A percentile compares a stretch with the other conserved stretches of the same genome.
Evolutionary conservation across 2,329 filamentous ascomycete species (phyloP).

Genomic region (Paraconiothyrium sp.): DNA sequence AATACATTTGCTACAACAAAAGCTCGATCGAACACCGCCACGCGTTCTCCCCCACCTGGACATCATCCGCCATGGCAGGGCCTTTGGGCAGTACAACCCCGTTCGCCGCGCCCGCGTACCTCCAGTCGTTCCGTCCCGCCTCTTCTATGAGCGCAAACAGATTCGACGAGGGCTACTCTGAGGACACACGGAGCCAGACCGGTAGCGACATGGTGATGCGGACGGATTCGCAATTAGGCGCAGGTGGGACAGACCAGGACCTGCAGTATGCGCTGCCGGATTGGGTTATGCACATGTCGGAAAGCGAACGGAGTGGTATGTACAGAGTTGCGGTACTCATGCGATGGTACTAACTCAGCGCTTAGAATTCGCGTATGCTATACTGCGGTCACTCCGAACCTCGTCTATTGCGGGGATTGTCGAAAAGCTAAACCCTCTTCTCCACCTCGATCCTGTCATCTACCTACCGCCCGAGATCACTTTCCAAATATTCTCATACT

Average conservation of each 20-base stretch:
- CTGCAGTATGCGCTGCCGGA: constrained; percentile 57
- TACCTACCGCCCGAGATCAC: constrained; percentile 91
- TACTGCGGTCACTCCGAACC: constrained; percentile 81
- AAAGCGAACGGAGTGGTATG: constrained; percentile 65
- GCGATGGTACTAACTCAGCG: background rate
- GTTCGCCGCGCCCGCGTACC: constrained; percentile 45
- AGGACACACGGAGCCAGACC: constrained; percentile 68
- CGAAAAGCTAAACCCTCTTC: constrained; percentile 78
- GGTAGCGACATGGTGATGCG: constrained; percentile 54
- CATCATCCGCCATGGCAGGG: constrained; percentile 43
- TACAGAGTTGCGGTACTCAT: background rate
- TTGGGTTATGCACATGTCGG: constrained; percentile 64
- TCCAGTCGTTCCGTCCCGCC: constrained; percentile 47
- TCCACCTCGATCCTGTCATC: constrained; percentile 91
- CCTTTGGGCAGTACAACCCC: constrained; percentile 34
- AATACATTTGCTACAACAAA: background rate
- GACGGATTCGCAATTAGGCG: constrained; percentile 44
- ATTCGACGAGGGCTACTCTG: constrained; percentile 87
- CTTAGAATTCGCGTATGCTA: constrained; percentile 81
- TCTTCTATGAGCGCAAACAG: constrained; percentile 49
- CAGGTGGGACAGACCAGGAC: constrained; percentile 45
- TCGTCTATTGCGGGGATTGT: constrained; percentile 83
- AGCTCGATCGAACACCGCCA: background rate
- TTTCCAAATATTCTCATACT: constrained; percentile 85
- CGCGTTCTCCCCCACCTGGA: background rate